phyloP scores from a whole-genome alignment of 495 filamentous ascomycete species.

The Tetracladium setigerum region DNA sequence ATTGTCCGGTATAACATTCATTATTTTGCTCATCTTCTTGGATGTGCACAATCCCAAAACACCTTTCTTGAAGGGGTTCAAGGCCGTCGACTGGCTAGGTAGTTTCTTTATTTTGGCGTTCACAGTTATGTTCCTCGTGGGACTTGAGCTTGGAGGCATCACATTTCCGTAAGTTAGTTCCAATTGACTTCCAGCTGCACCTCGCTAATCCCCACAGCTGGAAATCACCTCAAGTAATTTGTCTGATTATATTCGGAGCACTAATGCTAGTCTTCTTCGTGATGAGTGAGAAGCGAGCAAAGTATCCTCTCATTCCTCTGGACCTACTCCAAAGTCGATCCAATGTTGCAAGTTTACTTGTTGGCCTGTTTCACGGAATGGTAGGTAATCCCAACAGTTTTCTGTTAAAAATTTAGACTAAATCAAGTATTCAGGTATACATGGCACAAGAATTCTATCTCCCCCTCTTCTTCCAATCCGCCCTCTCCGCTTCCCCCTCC shows the following conservation, averaged over 20 bases:
- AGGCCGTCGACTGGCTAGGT: constrained; percentile 42
- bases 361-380: constrained; percentile 51
- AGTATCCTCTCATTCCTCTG: constrained; percentile 63
- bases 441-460: constrained; percentile 46
- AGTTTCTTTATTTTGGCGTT: constrained; percentile 52
- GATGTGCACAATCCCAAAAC: constrained; percentile 56
- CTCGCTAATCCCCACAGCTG: neutral
- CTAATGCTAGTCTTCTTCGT: constrained; percentile 49
- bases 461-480: constrained; percentile 78
- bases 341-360: constrained; percentile 41
- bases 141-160: constrained; percentile 62
- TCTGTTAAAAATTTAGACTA: neutral
- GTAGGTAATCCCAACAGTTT: constrained; percentile 7
- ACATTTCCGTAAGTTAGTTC: constrained; percentile 40
- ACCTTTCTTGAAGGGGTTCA: constrained; percentile 37
- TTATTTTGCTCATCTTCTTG: constrained; percentile 48
- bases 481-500: constrained; percentile 46
- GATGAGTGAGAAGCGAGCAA: constrained; percentile 55
- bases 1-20: constrained; percentile 43
- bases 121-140: constrained; percentile 67
- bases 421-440: neutral
- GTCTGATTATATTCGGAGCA: constrained; percentile 60
- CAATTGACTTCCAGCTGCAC: constrained; percentile 25
- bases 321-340: constrained; percentile 50
- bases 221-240: constrained; percentile 57